A percentile compares a stretch with the other conserved stretches of the same genome.
Evolutionary conservation across 2,329 filamentous ascomycete species (phyloP).

Genomic region (Cordyceps cateniannulata): DNA sequence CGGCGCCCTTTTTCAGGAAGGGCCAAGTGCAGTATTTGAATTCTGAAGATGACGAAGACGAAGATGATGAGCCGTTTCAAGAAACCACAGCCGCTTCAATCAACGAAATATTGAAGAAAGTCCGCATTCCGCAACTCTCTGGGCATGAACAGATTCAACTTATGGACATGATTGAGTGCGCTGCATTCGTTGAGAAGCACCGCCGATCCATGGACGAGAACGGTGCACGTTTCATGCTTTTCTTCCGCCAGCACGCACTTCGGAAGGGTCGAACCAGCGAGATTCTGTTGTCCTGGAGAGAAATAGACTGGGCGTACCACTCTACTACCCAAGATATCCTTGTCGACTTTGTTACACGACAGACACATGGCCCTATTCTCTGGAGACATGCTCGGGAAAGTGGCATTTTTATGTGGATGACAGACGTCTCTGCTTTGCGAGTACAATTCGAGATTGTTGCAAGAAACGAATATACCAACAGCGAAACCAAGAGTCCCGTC

Average conservation of each 20-base stretch:
- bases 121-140: constrained; percentile 73
- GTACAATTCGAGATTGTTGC: constrained; percentile 85
- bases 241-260: constrained; percentile 75
- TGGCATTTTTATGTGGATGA: constrained; percentile 93
- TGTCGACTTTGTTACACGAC: constrained; percentile 70
- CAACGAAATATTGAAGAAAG: constrained; percentile 67
- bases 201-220: constrained; percentile 86
- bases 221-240: constrained; percentile 78
- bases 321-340: constrained; percentile 85
- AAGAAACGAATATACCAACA: constrained; percentile 86
- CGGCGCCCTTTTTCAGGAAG: constrained; percentile 18
- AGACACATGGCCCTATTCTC: constrained; percentile 70
- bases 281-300: constrained; percentile 65
- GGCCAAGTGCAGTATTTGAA: constrained; percentile 33
- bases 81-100: constrained; percentile 64
- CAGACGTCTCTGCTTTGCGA: constrained; percentile 62
- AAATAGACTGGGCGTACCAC: constrained; percentile 82
- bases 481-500: constrained; percentile 80
- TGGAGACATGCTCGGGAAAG: constrained; percentile 84
- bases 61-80: constrained; percentile 58
- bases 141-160: constrained; percentile 82
- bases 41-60: constrained; percentile 28
- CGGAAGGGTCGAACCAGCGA: constrained; percentile 59
- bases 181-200: constrained; percentile 77
- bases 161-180: constrained; percentile 77